Evolutionary conservation across 768 basidiomycete species (phyloP).

Genomic region (Sporobolomyces pararoseus): DNA sequence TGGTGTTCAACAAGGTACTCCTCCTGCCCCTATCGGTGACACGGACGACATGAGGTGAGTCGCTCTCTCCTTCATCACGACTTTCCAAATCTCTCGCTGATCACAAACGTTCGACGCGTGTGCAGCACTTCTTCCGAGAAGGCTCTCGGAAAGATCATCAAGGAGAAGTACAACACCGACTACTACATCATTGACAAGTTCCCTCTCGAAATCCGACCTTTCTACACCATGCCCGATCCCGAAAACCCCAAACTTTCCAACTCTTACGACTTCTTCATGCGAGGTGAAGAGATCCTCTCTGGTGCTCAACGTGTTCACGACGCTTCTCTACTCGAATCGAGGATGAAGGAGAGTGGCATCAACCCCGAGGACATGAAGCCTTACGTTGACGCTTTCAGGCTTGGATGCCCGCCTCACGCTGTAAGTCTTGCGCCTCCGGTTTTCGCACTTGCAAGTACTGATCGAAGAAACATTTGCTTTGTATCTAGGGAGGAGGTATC

Average conservation of each 20-base stretch:
- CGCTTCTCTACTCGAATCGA: conserved; percentile 68
- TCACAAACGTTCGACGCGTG: not conserved
- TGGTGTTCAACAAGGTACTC: conserved; percentile 60
- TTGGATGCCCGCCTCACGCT: conserved; percentile 93
- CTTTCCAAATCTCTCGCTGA: too few species aligned
- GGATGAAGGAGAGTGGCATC: conserved; percentile 81
- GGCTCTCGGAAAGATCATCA: conserved; percentile 80
- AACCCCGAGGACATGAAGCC: conserved; percentile 82
- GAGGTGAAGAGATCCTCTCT: conserved; percentile 96
- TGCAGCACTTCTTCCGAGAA: conserved; percentile 90
- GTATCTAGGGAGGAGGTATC: conserved; percentile 34
- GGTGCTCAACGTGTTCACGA: conserved; percentile 98
- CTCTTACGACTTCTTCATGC: conserved; percentile 99
- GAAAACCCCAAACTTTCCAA: conserved; percentile 84
- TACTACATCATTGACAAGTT: conserved; percentile 99
- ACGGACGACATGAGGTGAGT: conserved; percentile 75
- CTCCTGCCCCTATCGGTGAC: conserved; percentile 55
- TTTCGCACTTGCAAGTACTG: conserved; percentile 52
- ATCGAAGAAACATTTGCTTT: too few species aligned
- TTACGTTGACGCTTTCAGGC: conserved; percentile 89
- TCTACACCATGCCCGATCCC: conserved; percentile 99
- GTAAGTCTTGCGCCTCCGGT: conserved; percentile 49
- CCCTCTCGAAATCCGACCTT: conserved; percentile 88
- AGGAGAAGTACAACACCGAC: conserved; percentile 90
- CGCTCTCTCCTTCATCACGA: too few species aligned